phyloP scores from a whole-genome alignment of 176 grass and related monocot genomes.

The Cenchrus americanus region DNA sequence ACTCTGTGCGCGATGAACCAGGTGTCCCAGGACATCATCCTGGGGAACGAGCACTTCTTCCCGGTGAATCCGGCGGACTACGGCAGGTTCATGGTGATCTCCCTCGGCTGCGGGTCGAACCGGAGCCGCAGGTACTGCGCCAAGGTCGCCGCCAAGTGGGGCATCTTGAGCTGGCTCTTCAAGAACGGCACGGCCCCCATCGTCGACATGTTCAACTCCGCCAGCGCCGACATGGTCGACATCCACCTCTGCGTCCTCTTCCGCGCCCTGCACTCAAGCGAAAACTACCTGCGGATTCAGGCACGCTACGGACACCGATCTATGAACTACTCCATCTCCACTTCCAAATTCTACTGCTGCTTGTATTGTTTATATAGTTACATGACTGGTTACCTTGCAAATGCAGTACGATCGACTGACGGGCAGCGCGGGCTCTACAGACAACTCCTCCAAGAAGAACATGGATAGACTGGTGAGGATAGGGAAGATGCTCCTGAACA shows the following conservation, averaged over 20 bases:
- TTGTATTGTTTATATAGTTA: neutral
- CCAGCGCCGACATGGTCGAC: conserved; percentile 89
- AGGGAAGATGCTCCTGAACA: conserved; percentile 56
- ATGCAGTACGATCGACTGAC: conserved; percentile 59
- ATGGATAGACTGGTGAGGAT: conserved; percentile 59
- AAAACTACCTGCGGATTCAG: conserved; percentile 78
- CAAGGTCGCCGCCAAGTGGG: conserved; percentile 61
- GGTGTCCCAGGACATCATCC: conserved; percentile 58
- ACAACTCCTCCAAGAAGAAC: conserved; percentile 58
- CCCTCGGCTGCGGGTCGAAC: conserved; percentile 65
- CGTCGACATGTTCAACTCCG: conserved; percentile 66
- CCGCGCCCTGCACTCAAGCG: conserved; percentile 41
- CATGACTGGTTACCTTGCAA: neutral
- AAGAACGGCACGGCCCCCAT: conserved; percentile 54
- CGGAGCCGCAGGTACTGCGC: conserved; percentile 52
- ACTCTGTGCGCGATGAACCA: conserved; percentile 61
- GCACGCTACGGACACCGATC: neutral
- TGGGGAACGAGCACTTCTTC: conserved; percentile 43
- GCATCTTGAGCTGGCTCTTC: conserved; percentile 69
- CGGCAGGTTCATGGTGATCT: conserved; percentile 72
- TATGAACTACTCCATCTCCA: neutral
- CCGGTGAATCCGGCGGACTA: conserved; percentile 55
- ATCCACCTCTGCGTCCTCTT: conserved; percentile 76
- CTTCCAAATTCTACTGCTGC: neutral
- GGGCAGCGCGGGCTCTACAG: conserved; percentile 53